Base-by-base conservation (phyloP, 352 stramenopile species). In the Phytophthora nicotianae region DNA sequence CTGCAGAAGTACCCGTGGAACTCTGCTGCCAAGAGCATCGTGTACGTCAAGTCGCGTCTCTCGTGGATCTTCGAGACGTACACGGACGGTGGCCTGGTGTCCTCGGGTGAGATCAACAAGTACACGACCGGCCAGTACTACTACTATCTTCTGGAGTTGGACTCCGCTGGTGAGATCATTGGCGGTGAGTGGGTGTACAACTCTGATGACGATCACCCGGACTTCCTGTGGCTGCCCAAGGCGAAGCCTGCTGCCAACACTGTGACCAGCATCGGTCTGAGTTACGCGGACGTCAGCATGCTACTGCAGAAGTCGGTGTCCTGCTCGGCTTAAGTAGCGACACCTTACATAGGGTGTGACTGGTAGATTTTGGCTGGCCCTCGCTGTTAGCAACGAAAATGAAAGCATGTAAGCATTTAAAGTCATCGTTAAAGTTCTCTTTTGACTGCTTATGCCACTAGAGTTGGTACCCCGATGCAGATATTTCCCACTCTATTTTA, bases 1-100 rank as follows among this genome's bases (percentile, higher is more conserved):
- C 72, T 72, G 19, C 49, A 60, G 21, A 52, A 43, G 33, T 88
- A 88, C 50, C 76, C 74, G 49, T 88, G 83, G 68, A 85, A 85
- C 38, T 58, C 24, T 16, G 56, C 62, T 14, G 70, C 66, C 8
- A 67, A 67, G 50, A 68, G 57, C 35, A 70, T 88, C 33, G 50
- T 70, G 53, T 84, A 79, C 51, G 65, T 80, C 0, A 53, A 74
- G 45, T 82, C 60, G 3, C 70, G 42, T 53, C 51, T 88, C 9
- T 72, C 62, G 27, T 88, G 74, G 68, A 75, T 86, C 40, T 33
- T 64, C n/a, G 72, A 83, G 55, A 69, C 62, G 10, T 61, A 69
- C 57, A 69, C 74, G 9, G 65, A 81, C 17, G 72, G 72, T 10
- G 62, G 65, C 0, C 64, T 79, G 1, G 67, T 79, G 38, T 55